Percentiles rank a stretch among this genome's conserved stretches.
These are phyloP conservation scores for Coprinopsis sp. DNA, from an alignment of 768 basidiomycete species.

Conservation along the genomic window DNA sequence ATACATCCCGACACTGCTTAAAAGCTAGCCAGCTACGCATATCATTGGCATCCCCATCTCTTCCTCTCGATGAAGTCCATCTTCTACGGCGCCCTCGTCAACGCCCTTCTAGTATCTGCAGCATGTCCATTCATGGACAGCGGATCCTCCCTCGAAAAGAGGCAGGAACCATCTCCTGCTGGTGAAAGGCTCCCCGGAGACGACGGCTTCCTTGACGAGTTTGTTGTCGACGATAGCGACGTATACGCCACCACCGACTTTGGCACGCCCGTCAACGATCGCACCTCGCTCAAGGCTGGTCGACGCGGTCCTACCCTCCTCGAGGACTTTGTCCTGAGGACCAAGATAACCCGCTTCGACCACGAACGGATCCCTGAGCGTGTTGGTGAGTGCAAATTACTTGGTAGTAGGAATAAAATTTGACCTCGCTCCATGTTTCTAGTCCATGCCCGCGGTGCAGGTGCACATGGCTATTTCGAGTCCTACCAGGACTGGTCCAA, in stretches of 20 bases:
- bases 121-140: conserved; percentile 1
- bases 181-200: background rate
- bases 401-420: too few species aligned
- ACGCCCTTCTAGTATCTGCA: background rate
- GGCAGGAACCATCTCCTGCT: too few species aligned
- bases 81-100: background rate
- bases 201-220: background rate
- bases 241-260: conserved; percentile 1
- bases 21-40: too few species aligned
- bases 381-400: background rate
- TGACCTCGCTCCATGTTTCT: too few species aligned
- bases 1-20: too few species aligned
- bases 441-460: too few species aligned
- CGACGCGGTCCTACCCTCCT: background rate
- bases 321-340: background rate
- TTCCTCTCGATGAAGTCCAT: too few species aligned
- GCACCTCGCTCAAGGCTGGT: background rate
- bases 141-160: background rate
- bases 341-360: background rate
- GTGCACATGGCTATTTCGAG: too few species aligned
- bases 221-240: background rate
- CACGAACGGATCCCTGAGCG: background rate
- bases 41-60: too few species aligned
- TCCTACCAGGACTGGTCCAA: too few species aligned
- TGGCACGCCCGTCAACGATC: background rate